Percentiles rank a stretch among this genome's conserved stretches.
These are phyloP conservation scores for Claviceps sp. DNA, from an alignment of 2,329 filamentous ascomycete species.

Conservation along the genomic window DNA sequence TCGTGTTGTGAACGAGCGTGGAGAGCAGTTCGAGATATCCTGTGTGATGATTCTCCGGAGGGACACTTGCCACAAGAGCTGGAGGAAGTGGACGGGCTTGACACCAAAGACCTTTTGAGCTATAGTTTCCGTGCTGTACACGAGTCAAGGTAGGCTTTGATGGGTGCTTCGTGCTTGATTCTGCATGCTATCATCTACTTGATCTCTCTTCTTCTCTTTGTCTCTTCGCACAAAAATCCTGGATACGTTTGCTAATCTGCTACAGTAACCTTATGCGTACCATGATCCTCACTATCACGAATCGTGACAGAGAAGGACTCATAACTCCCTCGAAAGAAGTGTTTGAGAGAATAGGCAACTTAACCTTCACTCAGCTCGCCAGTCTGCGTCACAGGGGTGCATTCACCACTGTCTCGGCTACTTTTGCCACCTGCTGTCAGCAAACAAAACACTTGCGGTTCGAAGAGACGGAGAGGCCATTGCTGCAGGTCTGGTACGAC, in stretches of 20 bases:
- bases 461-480: constrained; percentile 19
- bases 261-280: constrained; percentile 57
- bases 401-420: constrained; percentile 83
- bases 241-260: background rate
- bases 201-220: no score
- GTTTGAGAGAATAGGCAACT: constrained; percentile 52
- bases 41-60: constrained; percentile 92
- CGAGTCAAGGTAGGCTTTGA: constrained; percentile 59
- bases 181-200: background rate
- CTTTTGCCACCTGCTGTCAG: constrained; percentile 70
- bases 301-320: constrained; percentile 27
- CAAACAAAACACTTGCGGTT: constrained; percentile 35
- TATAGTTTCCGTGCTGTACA: constrained; percentile 94
- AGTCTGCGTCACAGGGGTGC: constrained; percentile 80
- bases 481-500: constrained; percentile 60
- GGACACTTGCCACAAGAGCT: constrained; percentile 68
- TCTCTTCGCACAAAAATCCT: background rate
- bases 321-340: constrained; percentile 37
- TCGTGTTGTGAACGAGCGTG: constrained; percentile 57
- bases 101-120: constrained; percentile 80
- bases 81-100: constrained; percentile 56
- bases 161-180: background rate
- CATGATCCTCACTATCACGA: constrained; percentile 41
- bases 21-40: constrained; percentile 57
- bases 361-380: constrained; percentile 73